phyloP scores from a whole-genome alignment of 257 asterid species.

The Scutellaria galericulata region DNA sequence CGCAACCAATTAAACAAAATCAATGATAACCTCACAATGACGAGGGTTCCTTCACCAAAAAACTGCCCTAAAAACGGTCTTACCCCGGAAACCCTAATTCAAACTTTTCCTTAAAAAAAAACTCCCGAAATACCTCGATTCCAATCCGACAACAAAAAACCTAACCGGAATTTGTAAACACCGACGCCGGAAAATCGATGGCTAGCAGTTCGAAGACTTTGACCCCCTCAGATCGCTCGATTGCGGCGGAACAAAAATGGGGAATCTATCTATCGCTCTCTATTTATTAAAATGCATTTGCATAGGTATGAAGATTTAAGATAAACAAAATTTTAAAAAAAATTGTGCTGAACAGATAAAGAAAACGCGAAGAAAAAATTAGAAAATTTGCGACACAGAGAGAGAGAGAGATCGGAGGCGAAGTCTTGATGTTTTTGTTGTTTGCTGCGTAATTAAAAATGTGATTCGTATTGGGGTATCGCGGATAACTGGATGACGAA shows the following conservation, averaged over 20 bases:
- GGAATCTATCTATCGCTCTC: slow-evolving; percentile 31
- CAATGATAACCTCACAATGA: slow-evolving; percentile 17
- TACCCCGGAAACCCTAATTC: slow-evolving; percentile 65
- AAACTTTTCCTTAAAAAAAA: slow-evolving; percentile 28
- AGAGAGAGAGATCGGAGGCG: slow-evolving; percentile 44
- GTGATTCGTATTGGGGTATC: slow-evolving; percentile 46
- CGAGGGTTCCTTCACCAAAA: slow-evolving; percentile 23
- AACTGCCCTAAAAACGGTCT: slow-evolving; percentile 30
- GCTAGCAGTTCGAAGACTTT: slow-evolving; percentile 42
- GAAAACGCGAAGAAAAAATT: slow-evolving; percentile 43
- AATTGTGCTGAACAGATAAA: neutral
- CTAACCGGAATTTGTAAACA: slow-evolving; percentile 27
- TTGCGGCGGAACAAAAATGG: slow-evolving; percentile 57
- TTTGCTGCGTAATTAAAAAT: slow-evolving; percentile 36
- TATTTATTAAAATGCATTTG: slow-evolving; percentile 33
- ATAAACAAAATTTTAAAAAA: neutral
- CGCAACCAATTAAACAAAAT: slow-evolving; percentile 9
- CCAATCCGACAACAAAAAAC: slow-evolving; percentile 36
- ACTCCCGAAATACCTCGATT: slow-evolving; percentile 32
- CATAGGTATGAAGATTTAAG: neutral
- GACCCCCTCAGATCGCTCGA: slow-evolving; percentile 58
- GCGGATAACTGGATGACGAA: slow-evolving; percentile 40
- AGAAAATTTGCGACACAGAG: slow-evolving; percentile 39
- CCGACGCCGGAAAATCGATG: slow-evolving; percentile 38
- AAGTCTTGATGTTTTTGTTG: slow-evolving; percentile 39